Base-by-base conservation (phyloP, 2,329 filamentous ascomycete genomes). In the Fusarium protoensiforme region DNA sequence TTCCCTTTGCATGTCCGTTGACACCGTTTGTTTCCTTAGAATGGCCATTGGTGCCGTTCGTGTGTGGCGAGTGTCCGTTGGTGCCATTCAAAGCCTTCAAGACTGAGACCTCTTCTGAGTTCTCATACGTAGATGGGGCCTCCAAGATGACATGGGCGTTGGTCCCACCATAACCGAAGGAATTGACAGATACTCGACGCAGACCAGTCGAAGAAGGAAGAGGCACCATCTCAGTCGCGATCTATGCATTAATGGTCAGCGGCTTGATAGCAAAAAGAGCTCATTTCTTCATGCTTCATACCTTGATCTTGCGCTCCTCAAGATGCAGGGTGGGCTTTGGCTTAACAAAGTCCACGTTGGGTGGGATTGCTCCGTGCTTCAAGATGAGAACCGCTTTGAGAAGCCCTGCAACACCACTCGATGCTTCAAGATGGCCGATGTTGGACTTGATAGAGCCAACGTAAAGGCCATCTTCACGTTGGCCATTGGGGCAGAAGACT, bases 121-220 rank as follows among this genome's bases (percentile, higher is more conserved):
- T 48, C 14, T 57, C 43, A 1, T 18, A 13, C 9, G 33, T 36
- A 9, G 46, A 20, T 10, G 67, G 64, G 20, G 69, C 67, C 24
- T 72, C 69, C n/a, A 72, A 20, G 20, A 72, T 72, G 7, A 70
- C 67, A 27, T 72, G 69, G n/a, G 46, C 67, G n/a, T 72, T 72
- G 24, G 69, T 67, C 8, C 69, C 69, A 14, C 69, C 69, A 13
- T 67, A 72, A 24, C 69, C 69, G 5, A 70, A 72, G 10, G 58
- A 63, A 7, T 72, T 67, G 35, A 72, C 61, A 16, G 67, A 70
- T 27, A 65, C 69, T 20, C 69, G 64, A 5, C 64, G 46, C 14
- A 56, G 59, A 13, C 59, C 54, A 39, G 11, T 51, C 10, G 65
- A 33, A 7, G 56, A 43, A 6, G 59, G 60, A 36, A 61, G 63